phyloP scores from a whole-genome alignment of 2,329 filamentous ascomycete species.

The Mycosphaerella sp. region DNA sequence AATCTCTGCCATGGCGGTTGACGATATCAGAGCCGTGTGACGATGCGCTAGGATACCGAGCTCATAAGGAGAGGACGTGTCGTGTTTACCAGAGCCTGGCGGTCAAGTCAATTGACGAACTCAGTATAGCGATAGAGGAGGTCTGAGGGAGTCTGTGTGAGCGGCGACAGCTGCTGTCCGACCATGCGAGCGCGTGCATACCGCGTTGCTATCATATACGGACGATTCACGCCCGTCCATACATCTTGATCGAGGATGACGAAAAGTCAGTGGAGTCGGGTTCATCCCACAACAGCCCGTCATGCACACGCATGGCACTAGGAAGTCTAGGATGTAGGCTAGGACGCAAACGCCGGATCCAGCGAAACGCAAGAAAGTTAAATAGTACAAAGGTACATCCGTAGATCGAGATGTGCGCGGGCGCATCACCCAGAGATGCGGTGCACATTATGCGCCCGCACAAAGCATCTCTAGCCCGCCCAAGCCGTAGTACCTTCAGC shows the following conservation, averaged over 20 bases:
- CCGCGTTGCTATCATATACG: slow-evolving; percentile 17
- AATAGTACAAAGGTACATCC: slow-evolving; percentile 16
- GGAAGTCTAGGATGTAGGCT: slow-evolving; percentile 14
- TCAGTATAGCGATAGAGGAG: no score
- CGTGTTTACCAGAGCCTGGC: neutral
- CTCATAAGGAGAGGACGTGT: neutral
- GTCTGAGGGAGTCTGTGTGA: no score
- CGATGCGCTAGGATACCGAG: neutral
- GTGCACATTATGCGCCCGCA: slow-evolving; percentile 9
- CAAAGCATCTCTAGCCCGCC: slow-evolving; percentile 2
- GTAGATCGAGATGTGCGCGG: slow-evolving; percentile 22
- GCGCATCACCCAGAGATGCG: slow-evolving; percentile 14
- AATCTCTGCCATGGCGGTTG: slow-evolving; percentile 21
- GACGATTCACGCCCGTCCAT: slow-evolving; percentile 13
- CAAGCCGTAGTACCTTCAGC: neutral
- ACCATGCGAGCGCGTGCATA: slow-evolving; percentile 2
- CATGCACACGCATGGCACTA: slow-evolving; percentile 17
- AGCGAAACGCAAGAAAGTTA: slow-evolving; percentile 20
- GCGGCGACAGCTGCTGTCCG: slow-evolving; percentile 9
- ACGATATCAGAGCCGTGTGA: neutral
- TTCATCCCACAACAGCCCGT: slow-evolving; percentile 20
- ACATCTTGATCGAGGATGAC: slow-evolving; percentile 23
- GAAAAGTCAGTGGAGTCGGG: slow-evolving; percentile 18
- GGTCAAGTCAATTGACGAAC: neutral
- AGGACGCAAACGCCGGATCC: slow-evolving; percentile 15